Conservation (phyloP, 2,329 filamentous ascomycete genomes). For the Fusarium abutilonis region DNA sequence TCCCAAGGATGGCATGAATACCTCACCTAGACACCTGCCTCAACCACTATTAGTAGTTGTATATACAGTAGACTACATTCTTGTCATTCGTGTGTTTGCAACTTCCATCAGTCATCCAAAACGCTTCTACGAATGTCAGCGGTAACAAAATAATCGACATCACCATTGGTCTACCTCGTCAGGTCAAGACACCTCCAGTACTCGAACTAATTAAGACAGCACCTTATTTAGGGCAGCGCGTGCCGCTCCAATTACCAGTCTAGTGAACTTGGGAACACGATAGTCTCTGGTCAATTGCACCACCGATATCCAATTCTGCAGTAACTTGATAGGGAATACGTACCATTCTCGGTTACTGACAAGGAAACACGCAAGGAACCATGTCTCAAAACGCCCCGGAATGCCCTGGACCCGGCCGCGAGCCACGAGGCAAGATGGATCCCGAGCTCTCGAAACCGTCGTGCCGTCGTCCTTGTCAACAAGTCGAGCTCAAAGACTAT, state of each 20-base stretch:
- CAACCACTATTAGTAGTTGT: too few relatives aligned
- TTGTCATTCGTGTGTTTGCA: neutral
- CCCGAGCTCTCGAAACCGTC: constrained; percentile 9
- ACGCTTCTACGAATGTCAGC: neutral
- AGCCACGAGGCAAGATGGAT: constrained; percentile 38
- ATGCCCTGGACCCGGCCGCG: constrained; percentile 26
- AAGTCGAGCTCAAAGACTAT: neutral
- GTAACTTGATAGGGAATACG: constrained; percentile 4
- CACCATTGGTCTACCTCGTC: neutral
- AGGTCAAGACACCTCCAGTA: neutral
- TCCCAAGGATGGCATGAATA: constrained; percentile 1
- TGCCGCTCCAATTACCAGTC: constrained; percentile 5
- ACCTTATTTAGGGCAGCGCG: constrained; percentile 6
- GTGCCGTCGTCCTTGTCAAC: constrained; percentile 4
- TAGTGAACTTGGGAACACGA: neutral
- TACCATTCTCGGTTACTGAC: constrained; percentile 1
- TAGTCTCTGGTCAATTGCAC: neutral
- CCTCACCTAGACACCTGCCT: too few relatives aligned
- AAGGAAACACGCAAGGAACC: constrained; percentile 23
- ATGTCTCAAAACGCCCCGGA: constrained; percentile 29
- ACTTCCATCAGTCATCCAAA: neutral
- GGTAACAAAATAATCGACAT: neutral
- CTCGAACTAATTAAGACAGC: constrained; percentile 13
- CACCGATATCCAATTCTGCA: neutral
- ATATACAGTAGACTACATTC: too few relatives aligned